A percentile compares a stretch with the other conserved stretches of the same genome.
Evolutionary conservation across 169 alveolate genomes (phyloP).

Genomic region (Pseudocohnilembus persalinus): DNA sequence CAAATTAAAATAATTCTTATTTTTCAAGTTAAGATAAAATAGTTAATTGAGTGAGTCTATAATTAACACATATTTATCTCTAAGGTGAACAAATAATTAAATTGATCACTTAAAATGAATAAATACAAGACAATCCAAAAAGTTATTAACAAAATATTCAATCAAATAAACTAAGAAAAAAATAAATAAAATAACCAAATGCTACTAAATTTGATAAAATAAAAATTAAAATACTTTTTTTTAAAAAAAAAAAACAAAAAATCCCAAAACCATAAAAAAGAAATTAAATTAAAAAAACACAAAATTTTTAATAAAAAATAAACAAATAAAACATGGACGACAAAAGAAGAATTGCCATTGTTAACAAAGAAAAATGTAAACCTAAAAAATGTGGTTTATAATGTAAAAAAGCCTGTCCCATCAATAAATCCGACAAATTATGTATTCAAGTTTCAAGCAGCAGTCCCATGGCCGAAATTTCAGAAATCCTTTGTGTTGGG

Average conservation of each 20-base stretch:
- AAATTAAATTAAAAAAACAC: neutral
- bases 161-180: neutral
- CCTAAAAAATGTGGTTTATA: constrained; percentile 98
- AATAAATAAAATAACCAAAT: neutral
- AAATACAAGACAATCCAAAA: no score
- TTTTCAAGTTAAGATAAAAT: no score
- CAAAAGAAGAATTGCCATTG: constrained; percentile 97
- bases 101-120: no score
- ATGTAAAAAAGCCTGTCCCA: constrained; percentile 94
- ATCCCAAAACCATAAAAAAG: neutral
- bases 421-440: constrained; percentile 95
- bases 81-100: no score
- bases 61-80: no score
- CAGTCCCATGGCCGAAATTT: constrained; percentile 93
- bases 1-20: no score
- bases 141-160: no score
- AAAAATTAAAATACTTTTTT: neutral
- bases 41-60: no score
- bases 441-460: constrained; percentile 97
- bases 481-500: constrained; percentile 98
- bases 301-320: neutral
- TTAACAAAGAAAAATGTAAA: constrained; percentile 97
- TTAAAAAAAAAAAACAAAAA: neutral
- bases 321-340: constrained; percentile 73
- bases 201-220: neutral